Conservation (phyloP, 2,329 filamentous ascomycete species). For the Fonsecaea multimorphosa region DNA sequence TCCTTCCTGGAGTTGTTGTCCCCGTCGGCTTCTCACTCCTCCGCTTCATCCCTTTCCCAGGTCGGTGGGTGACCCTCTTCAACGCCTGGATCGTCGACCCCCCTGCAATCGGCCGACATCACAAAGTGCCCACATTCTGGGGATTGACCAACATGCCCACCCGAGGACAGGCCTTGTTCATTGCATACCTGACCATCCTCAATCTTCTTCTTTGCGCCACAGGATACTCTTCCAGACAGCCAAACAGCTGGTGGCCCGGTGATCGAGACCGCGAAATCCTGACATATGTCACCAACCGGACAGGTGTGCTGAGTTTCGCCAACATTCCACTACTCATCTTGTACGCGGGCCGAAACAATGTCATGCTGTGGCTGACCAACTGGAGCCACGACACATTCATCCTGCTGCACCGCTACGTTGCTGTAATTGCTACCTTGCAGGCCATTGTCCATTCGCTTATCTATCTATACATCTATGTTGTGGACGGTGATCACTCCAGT, state of each 20-base stretch:
- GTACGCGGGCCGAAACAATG: slow-evolving; percentile 31
- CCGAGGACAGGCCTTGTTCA: slow-evolving; percentile 41
- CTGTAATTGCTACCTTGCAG: slow-evolving; percentile 37
- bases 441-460: slow-evolving; percentile 33
- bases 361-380: slow-evolving; percentile 36
- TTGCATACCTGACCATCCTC: slow-evolving; percentile 40
- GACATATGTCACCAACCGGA: slow-evolving; percentile 31
- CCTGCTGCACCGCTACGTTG: slow-evolving; percentile 47
- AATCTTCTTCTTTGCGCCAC: slow-evolving; percentile 43
- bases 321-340: slow-evolving; percentile 31
- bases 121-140: slow-evolving; percentile 31
- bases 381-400: slow-evolving; percentile 49
- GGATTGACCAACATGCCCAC: slow-evolving; percentile 37
- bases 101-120: slow-evolving; percentile 9
- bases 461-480: slow-evolving; percentile 20
- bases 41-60: slow-evolving; percentile 9
- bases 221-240: slow-evolving; percentile 36
- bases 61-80: slow-evolving; percentile 10
- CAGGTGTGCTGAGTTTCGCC: slow-evolving; percentile 35
- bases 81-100: slow-evolving; percentile 18
- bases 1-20: slow-evolving; percentile 14
- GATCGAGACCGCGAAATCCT: slow-evolving; percentile 18
- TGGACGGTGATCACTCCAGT: slow-evolving; percentile 8
- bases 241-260: slow-evolving; percentile 37
- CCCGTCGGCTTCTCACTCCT: slow-evolving; percentile 18